Evolutionary conservation across 1,139 yeast species (phyloP).

Genomic region (Nakaseomyces nivariensis): DNA sequence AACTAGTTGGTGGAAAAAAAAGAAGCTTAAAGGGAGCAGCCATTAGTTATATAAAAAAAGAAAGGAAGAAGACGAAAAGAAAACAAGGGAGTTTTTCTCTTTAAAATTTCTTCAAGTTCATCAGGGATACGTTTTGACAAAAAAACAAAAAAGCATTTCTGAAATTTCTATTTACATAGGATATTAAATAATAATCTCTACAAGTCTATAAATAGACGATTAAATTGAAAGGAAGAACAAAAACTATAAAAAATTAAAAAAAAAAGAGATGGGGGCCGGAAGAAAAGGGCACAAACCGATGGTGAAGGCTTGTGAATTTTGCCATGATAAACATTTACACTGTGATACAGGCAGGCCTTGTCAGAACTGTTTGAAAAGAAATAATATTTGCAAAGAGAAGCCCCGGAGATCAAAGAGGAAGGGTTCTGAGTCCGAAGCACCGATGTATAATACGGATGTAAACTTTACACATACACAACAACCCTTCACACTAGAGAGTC

Average conservation of each 20-base stretch:
- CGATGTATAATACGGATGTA: background rate
- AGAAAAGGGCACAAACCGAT: background rate
- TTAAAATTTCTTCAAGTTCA: no score
- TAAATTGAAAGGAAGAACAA: no score
- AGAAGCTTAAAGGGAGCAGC: background rate
- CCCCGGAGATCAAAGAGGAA: constrained; percentile 37
- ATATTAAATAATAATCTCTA: no score
- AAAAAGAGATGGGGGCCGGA: background rate
- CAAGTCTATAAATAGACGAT: no score
- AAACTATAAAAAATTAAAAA: no score
- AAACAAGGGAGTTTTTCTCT: no score
- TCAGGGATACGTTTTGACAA: no score
- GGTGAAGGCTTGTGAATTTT: constrained; percentile 49
- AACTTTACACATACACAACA: background rate
- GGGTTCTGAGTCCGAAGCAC: constrained; percentile 3
- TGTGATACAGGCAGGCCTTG: constrained; percentile 57
- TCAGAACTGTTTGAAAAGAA: constrained; percentile 54
- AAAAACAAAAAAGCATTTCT: no score
- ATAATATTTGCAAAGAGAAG: constrained; percentile 53
- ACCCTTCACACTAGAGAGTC: background rate
- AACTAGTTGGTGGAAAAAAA: background rate
- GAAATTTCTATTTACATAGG: no score
- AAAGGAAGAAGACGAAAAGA: no score
- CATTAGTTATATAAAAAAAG: no score
- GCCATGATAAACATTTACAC: constrained; percentile 63